Base-by-base conservation (phyloP, 2,329 filamentous ascomycete genomes). In the Fusarium sp. region DNA sequence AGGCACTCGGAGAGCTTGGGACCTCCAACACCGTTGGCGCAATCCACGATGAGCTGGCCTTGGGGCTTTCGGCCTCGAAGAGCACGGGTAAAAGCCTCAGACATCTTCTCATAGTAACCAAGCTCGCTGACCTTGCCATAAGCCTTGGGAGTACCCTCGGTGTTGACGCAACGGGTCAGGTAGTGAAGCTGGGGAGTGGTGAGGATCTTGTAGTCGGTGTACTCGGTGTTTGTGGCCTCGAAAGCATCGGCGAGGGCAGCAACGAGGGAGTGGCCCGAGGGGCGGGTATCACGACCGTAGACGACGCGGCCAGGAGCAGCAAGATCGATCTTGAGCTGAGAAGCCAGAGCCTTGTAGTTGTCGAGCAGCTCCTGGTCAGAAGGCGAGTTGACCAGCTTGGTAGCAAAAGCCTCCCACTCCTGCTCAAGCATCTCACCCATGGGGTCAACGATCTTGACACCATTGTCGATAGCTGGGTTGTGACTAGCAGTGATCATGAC, bases 111-210 rank as follows among this genome's bases (percentile, higher is more conserved):
- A 80, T 98, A 98, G 83, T 99, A 99, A 36, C 96, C 96, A 61
- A 89, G 85, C 83, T 98, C 95, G 66, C 92, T 97, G 54, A 94
- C 88, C 77, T 94, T 90, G 59, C 96, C 96, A 77, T 98, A 99
- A 19, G 94, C 88, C 73, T 94, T 91, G 57, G 92, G 91, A 3
- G 93, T 97, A 65, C 92, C 93, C 75, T 96, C 88, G 1, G 95
- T 98, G 83, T 99, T 99, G 82, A 94, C 88, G 80, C 94, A 97
- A 70, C 96, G 93, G 33, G 95, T 95, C 69, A 98, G 86, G 82
- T 99, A 99, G 84, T 99, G 96, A 61, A 99, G 87, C 83, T 98
- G 96, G n/a, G 96, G 96, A 5, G 96, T 99, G 14, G 96, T 98
- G 76, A 98, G 85, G 78, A 94, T 91, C 81, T 95, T 96, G 83